These are phyloP conservation scores for Albizia julibrissin DNA, from an alignment of 306 rosid genomes.

Conservation along the genomic window DNA sequence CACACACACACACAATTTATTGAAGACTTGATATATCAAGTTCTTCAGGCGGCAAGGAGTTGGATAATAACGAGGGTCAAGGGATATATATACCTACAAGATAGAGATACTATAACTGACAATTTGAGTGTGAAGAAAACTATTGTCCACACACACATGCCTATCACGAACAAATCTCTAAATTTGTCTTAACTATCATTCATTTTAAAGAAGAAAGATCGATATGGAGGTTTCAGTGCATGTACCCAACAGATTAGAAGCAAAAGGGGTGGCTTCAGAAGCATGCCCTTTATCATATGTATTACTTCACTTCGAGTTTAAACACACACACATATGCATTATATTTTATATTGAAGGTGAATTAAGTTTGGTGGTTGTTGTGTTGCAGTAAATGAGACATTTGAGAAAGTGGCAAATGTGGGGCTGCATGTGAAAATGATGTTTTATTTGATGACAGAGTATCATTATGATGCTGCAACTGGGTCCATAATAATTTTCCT, in stretches of 20 bases:
- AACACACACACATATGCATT: too few species aligned
- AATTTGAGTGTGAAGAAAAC: not conserved
- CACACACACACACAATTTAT: too few species aligned
- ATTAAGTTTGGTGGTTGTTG: not conserved
- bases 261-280: constrained; percentile 73
- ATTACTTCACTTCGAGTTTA: not conserved
- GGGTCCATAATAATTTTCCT: constrained; percentile 52
- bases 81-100: not conserved
- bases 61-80: constrained; percentile 32
- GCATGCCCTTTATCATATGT: constrained; percentile 87
- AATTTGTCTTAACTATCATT: not conserved
- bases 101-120: not conserved
- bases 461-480: constrained; percentile 48
- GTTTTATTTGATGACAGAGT: constrained; percentile 49
- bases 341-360: not conserved
- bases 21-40: not conserved
- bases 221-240: constrained; percentile 43
- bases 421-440: constrained; percentile 81
- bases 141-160: not conserved
- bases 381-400: constrained; percentile 70
- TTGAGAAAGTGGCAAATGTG: constrained; percentile 71
- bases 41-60: not conserved
- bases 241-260: constrained; percentile 30
- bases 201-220: constrained; percentile 29
- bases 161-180: not conserved